Evolutionary conservation across 2,329 filamentous ascomycete species (phyloP).

Genomic region (Penicillium sp.): DNA sequence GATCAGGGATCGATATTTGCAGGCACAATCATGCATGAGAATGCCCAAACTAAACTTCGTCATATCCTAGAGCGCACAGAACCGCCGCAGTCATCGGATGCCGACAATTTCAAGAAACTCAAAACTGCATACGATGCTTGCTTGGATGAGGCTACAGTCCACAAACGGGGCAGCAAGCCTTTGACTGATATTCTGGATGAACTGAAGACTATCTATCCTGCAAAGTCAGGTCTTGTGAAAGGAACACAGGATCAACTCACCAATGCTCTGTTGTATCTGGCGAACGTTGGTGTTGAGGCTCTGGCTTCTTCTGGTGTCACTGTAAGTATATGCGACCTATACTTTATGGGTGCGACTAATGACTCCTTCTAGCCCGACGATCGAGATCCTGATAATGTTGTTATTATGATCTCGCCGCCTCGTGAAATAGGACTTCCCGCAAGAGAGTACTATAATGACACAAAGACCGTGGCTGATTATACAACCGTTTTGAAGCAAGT

Average conservation of each 20-base stretch:
- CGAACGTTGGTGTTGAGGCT: slow-evolving; percentile 36
- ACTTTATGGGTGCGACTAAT: neutral
- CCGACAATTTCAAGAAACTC: slow-evolving; percentile 62
- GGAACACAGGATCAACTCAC: slow-evolving; percentile 31
- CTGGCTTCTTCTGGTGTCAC: slow-evolving; percentile 33
- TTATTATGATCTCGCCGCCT: slow-evolving; percentile 47
- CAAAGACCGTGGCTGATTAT: slow-evolving; percentile 53
- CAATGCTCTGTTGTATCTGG: slow-evolving; percentile 36
- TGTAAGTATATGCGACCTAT: slow-evolving; percentile 23
- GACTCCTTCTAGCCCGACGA: slow-evolving; percentile 44
- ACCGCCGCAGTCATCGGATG: slow-evolving; percentile 31
- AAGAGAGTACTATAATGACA: slow-evolving; percentile 60
- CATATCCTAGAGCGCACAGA: slow-evolving; percentile 60
- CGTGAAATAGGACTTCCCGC: slow-evolving; percentile 57
- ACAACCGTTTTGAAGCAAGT: slow-evolving; percentile 44
- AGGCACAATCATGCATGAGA: slow-evolving; percentile 60
- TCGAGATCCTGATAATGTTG: slow-evolving; percentile 54
- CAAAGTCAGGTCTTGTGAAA: slow-evolving; percentile 24
- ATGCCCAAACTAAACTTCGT: slow-evolving; percentile 57
- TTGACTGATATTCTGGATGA: slow-evolving; percentile 56
- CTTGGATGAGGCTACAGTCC: slow-evolving; percentile 59
- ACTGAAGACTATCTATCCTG: slow-evolving; percentile 49
- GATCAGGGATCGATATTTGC: slow-evolving; percentile 63
- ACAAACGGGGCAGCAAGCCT: slow-evolving; percentile 55
- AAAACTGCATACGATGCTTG: slow-evolving; percentile 64